Conservation (phyloP, 179 eudicot genomes). For the Pouteria campechiana region DNA sequence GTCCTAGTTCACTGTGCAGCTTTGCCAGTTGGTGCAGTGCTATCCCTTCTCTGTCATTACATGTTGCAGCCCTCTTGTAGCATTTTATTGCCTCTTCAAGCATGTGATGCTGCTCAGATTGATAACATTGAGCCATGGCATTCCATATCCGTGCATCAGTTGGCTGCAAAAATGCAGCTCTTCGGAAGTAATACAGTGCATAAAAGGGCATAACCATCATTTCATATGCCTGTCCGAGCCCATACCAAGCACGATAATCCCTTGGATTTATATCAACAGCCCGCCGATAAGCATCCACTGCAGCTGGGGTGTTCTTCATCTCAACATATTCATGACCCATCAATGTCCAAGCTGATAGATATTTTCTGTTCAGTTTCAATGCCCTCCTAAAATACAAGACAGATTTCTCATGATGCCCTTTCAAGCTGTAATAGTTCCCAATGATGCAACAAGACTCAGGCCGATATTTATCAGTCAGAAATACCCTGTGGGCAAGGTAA, state of each 20-base stretch:
- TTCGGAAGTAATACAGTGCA: conserved; percentile 77
- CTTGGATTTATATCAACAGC: conserved; percentile 89
- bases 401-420: conserved; percentile 90
- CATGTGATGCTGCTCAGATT: conserved; percentile 83
- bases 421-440: conserved; percentile 92
- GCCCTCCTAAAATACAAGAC: conserved; percentile 86
- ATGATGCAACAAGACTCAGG: conserved; percentile 95
- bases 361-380: conserved; percentile 70
- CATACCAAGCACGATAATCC: conserved; percentile 98
- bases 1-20: conserved; percentile 63
- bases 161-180: conserved; percentile 81
- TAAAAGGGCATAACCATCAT: conserved; percentile 95
- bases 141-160: conserved; percentile 84
- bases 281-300: conserved; percentile 89
- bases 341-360: conserved; percentile 88
- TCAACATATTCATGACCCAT: conserved; percentile 97
- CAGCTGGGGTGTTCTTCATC: conserved; percentile 92
- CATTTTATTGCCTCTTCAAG: conserved; percentile 91
- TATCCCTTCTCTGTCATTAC: conserved; percentile 88
- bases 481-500: conserved; percentile 78
- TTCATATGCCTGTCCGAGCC: conserved; percentile 97
- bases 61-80: conserved; percentile 67
- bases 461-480: conserved; percentile 79
- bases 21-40: conserved; percentile 85
- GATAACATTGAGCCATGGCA: conserved; percentile 95